phyloP scores from a whole-genome alignment of 805 yeast species.

The Ogataea pignaliae region DNA sequence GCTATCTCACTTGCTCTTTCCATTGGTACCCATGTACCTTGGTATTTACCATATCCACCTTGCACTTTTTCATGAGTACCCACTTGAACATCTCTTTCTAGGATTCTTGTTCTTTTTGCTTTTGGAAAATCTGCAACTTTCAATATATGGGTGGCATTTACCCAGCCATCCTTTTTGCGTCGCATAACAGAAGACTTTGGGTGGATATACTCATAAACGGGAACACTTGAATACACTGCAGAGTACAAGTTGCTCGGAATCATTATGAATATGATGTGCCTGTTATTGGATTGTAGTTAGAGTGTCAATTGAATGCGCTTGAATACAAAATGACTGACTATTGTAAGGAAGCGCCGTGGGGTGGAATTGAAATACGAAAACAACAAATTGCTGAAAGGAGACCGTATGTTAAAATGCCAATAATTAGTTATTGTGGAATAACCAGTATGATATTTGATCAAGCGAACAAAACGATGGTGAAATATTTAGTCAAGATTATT shows the following conservation, averaged over 20 bases:
- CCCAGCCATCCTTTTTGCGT: slow-evolving; percentile 74
- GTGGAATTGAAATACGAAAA: no score
- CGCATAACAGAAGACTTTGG: slow-evolving; percentile 75
- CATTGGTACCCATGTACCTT: slow-evolving; percentile 95
- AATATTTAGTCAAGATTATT: no score
- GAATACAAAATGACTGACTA: no score
- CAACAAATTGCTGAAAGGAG: no score
- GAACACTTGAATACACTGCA: slow-evolving; percentile 75
- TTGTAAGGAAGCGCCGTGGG: no score
- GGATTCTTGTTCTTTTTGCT: slow-evolving; percentile 86
- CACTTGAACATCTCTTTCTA: slow-evolving; percentile 89
- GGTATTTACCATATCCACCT: slow-evolving; percentile 96
- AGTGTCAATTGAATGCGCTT: no score
- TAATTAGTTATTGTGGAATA: no score
- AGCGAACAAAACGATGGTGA: no score
- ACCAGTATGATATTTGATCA: no score
- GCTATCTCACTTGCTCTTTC: slow-evolving; percentile 69
- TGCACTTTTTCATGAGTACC: slow-evolving; percentile 91
- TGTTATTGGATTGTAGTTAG: no score
- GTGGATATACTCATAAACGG: slow-evolving; percentile 73
- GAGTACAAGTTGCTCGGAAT: slow-evolving; percentile 44
- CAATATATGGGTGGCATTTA: slow-evolving; percentile 91
- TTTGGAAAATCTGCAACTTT: slow-evolving; percentile 93
- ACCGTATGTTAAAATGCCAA: no score
- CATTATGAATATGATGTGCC: no score